phyloP scores from a whole-genome alignment of 805 yeast species.

The Myxozyma mucilagina region DNA sequence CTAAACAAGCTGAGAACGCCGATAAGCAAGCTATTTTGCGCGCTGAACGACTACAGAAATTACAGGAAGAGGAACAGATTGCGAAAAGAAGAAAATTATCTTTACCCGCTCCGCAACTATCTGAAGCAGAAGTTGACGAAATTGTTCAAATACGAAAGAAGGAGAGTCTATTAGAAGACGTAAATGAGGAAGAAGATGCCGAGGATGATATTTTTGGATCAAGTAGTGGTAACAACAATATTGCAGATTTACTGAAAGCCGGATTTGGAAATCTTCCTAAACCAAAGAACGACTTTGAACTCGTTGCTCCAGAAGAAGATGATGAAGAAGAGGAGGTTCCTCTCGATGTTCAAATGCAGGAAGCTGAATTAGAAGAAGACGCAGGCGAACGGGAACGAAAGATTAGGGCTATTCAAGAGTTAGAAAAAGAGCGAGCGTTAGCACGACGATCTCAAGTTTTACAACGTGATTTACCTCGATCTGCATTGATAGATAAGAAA shows the following conservation, averaged over 20 bases:
- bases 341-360: slow-evolving; percentile 24
- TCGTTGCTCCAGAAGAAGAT: slow-evolving; percentile 43
- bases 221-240: slow-evolving; percentile 31
- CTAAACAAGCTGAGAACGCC: slow-evolving; percentile 29
- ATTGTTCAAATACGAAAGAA: slow-evolving; percentile 37
- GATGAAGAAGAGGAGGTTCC: slow-evolving; percentile 20
- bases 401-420: slow-evolving; percentile 27
- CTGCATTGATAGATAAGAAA: slow-evolving; percentile 19
- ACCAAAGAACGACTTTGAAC: slow-evolving; percentile 45
- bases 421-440: slow-evolving; percentile 34
- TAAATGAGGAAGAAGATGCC: slow-evolving; percentile 17
- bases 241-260: slow-evolving; percentile 14
- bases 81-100: slow-evolving; percentile 45
- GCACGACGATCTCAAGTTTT: slow-evolving; percentile 51
- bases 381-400: slow-evolving; percentile 39
- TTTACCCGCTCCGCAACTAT: slow-evolving; percentile 42
- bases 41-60: slow-evolving; percentile 38
- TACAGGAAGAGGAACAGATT: slow-evolving; percentile 36
- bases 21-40: slow-evolving; percentile 34
- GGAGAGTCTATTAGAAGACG: slow-evolving; percentile 30
- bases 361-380: slow-evolving; percentile 34
- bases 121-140: slow-evolving; percentile 39
- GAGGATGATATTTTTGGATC: slow-evolving; percentile 44
- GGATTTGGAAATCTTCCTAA: slow-evolving; percentile 40
- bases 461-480: slow-evolving; percentile 46